Base-by-base conservation (phyloP, 345 rosid genomes). In the Hevea brasiliensis region DNA sequence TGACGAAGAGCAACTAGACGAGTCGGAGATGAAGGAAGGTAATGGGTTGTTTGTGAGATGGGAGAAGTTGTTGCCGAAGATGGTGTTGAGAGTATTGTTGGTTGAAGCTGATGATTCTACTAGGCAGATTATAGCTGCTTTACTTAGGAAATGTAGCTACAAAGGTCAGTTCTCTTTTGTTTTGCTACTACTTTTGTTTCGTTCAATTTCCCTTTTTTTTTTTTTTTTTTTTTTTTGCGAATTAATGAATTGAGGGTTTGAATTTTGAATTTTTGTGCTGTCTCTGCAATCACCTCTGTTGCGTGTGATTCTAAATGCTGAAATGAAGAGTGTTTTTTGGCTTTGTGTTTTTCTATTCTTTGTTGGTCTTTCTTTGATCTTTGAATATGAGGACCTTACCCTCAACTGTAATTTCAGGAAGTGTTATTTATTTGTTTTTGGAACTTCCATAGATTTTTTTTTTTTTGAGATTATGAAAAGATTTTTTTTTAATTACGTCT, bases 91-190 rank as follows among this genome's bases (percentile, higher is more conserved):
- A 64, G 96, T 95, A 24, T 79, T 95, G 84, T 84, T 95, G 2
- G 94, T 92, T 5, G 99, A 95, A 83, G 91, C 97, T 29, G 99
- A 95, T 71, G 99, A 92, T 81, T 95, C 96, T 0, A 95, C 99
- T 12, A 82, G 99, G 65, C 98, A 95, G 82, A 91, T 95, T 57
- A 79, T 95, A 18, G 58, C 94, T 53, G 97, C 96, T 65, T 92
- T 95, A 55, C 92, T 95, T 37, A 82, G 91, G 84, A 95, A 91
- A 85, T 92, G 97, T 75, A 83, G 89, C 70, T 95, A 91, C 79
- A 84, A 72, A 81, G 99, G 99, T 95, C 55, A 29, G 89, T 82
- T 71, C 42, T 12, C 4, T 47, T 6, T 4, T 41, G 12, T 27
- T 8, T 67, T 26, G 3, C 15, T 58, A 4, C 54, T 61, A n/a